Conservation (phyloP, 345 rosid genomes). For the Rhodamnia argentea region DNA sequence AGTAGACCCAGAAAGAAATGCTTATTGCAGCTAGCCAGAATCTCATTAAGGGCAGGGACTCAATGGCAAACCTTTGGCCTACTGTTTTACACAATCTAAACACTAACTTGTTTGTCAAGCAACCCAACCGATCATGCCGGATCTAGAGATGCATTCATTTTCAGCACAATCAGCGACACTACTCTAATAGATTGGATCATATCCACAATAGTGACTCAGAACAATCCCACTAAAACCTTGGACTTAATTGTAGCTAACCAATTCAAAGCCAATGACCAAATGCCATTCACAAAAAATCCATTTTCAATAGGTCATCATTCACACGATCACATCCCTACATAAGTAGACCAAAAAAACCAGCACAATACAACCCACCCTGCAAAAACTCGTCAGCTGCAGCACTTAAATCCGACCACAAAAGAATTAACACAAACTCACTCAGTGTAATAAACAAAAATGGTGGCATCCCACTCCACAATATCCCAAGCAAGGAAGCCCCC, state of each 20-base stretch:
- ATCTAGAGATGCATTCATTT: not conserved
- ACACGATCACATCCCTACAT: not conserved
- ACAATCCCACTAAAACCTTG: not conserved
- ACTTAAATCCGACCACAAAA: not conserved
- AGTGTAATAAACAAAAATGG: conserved; percentile 73
- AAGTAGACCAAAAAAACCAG: not conserved
- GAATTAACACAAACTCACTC: conserved; percentile 34
- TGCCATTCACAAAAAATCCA: not conserved
- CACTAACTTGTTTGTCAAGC: not conserved
- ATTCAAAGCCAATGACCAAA: not conserved
- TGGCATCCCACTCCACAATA: conserved; percentile 42
- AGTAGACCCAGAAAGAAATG: not conserved
- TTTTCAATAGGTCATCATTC: not conserved
- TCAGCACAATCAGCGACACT: not conserved
- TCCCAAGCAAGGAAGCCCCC: conserved; percentile 63
- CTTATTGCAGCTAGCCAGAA: not conserved
- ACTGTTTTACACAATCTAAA: not conserved
- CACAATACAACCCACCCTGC: not conserved
- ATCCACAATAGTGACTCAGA: not conserved
- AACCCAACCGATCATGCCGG: not conserved
- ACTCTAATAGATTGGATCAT: not conserved
- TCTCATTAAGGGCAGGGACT: not conserved
- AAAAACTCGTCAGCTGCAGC: not conserved
- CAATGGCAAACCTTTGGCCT: not conserved
- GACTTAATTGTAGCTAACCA: not conserved